These are phyloP conservation scores for Dioscorea alata DNA, from an alignment of 106 monocot genomes.

Conservation along the genomic window DNA sequence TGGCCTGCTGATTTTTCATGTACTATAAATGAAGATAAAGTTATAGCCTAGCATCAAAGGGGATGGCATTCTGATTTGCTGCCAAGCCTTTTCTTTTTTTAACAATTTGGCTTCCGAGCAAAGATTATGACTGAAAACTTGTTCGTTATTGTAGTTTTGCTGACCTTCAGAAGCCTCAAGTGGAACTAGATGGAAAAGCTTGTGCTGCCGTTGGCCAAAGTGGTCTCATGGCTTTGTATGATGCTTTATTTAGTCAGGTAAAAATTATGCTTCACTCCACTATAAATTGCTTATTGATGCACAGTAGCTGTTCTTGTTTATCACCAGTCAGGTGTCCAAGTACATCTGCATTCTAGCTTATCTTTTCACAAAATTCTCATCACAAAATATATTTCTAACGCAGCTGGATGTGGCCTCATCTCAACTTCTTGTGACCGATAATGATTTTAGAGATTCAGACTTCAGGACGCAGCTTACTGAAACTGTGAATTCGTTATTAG, in stretches of 20 bases:
- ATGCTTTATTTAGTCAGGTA: conserved; percentile 51
- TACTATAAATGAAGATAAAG: too few species aligned
- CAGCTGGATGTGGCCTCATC: conserved; percentile 93
- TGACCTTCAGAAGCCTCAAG: conserved; percentile 84
- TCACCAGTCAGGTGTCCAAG: too few species aligned
- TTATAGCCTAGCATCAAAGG: too few species aligned
- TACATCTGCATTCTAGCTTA: too few species aligned
- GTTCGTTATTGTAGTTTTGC: conserved; percentile 51
- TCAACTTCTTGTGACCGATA: conserved; percentile 93
- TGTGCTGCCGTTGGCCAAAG: conserved; percentile 93
- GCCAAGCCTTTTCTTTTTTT: too few species aligned
- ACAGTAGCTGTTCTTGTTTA: too few species aligned
- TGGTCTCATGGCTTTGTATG: conserved; percentile 88
- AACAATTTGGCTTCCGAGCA: too few species aligned
- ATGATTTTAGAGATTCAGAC: conserved; percentile 68
- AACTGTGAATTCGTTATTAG: conserved; percentile 75
- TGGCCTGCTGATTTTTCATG: too few species aligned
- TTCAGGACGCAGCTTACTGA: conserved; percentile 77
- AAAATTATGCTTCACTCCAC: background rate
- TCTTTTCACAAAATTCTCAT: background rate
- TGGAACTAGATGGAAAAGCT: conserved; percentile 82
- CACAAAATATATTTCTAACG: conserved; percentile 4
- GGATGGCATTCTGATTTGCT: too few species aligned
- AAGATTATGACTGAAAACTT: background rate
- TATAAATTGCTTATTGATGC: too few species aligned